phyloP scores from a whole-genome alignment of 169 alveolate species.

The Pseudocohnilembus persalinus region DNA sequence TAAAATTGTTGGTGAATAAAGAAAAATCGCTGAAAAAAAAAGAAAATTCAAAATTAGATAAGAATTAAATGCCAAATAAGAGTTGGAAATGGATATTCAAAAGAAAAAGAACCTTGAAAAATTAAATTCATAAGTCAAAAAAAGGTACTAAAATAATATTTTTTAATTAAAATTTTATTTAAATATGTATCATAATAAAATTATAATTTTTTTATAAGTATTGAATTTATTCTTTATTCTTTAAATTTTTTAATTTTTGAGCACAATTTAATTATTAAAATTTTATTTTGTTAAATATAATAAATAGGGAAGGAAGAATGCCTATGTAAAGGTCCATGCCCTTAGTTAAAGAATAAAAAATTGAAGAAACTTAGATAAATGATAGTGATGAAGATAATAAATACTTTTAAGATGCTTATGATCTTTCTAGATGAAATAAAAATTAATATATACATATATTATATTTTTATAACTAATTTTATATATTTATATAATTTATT shows the following conservation, averaged over 20 bases:
- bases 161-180: too few relatives aligned
- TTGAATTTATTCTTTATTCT: too few relatives aligned
- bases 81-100: not conserved
- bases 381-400: constrained; percentile 21
- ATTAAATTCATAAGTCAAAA: not conserved
- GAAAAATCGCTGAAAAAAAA: not conserved
- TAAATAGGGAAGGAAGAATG: constrained; percentile 31
- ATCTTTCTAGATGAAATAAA: not conserved
- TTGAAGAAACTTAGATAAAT: not conserved
- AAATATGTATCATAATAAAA: too few relatives aligned
- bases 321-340: constrained; percentile 8
- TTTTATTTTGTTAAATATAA: not conserved
- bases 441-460: too few relatives aligned
- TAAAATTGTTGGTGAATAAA: not conserved
- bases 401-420: constrained; percentile 10
- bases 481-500: too few relatives aligned
- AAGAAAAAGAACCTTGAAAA: not conserved
- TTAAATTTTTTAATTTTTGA: too few relatives aligned
- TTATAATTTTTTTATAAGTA: too few relatives aligned
- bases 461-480: too few relatives aligned
- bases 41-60: not conserved
- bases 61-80: not conserved
- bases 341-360: constrained; percentile 13
- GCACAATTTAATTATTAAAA: too few relatives aligned
- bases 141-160: not conserved